Evolutionary conservation across 2,329 filamentous ascomycete species (phyloP), one percentile per base, ranked within the genome.

Genomic region (Phyllosticta paracitricarpa): DNA sequence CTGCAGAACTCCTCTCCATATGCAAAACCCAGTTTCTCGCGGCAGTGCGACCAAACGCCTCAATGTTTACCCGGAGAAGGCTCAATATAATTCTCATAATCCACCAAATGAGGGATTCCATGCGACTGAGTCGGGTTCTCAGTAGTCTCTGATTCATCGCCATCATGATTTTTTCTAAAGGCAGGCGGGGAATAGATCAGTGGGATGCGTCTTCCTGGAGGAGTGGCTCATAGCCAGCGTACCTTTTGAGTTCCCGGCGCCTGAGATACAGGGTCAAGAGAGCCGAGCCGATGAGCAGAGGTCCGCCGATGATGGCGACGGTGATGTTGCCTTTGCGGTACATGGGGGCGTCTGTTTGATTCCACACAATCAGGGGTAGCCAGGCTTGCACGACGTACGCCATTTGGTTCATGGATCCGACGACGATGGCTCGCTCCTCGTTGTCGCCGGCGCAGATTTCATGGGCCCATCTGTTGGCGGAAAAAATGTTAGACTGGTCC

Each of bases 351-450:
- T 87, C 83, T 0, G 84, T 77, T 67, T 85, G 82, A 72, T 84
- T 81, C 85, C 85, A 88, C 9, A 87, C 79, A 8, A 87, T 68
- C 33, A 87, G 77, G 6, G 87, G 87, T 52, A 89, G 69, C 86
- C 86, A 89, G 0, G 85, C 84, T 67, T 89, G 85, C 53, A 89
- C 72, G 1, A 88, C 84, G 63, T 88, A 88, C 0, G 85, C 85
- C 75, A 89, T 81, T 68, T 86, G 81, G 63, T 89, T 89, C 84
- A 89, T 89, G 17, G 78, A 74, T 0, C 78, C 86, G 0, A 86
- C 80, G 0, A 89, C 84, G 3, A 89, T 74, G 0, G 86, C 85
- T 9, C 85, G 76, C 72, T 89, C 86, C 70, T 89, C 85, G 60
- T 85, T 82, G 55, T 86, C 79, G 2, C 73, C 72, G 2, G 78